Base-by-base conservation (phyloP, 1,139 yeast genomes). In the Zhuliangozyma blackwelliae region DNA sequence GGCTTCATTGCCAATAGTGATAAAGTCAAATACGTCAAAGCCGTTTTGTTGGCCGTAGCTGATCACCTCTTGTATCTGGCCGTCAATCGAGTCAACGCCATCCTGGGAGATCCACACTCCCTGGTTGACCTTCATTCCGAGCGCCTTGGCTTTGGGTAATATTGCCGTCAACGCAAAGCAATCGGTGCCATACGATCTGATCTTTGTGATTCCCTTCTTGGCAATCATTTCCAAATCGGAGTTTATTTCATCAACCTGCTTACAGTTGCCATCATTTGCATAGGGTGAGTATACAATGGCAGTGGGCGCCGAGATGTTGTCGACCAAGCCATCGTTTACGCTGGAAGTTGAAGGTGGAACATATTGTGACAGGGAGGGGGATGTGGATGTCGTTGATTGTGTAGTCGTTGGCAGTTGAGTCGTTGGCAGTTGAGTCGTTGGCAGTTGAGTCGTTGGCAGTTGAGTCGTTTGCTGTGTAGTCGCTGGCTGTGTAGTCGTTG, bases 1-100 rank as follows among this genome's bases (percentile, higher is more conserved):
- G 23, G 95, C 96, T 63, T 89, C 97, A 54, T 89, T 89, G 43
- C 96, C 97, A 42, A 89, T 71, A 20, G 95, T 83, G 49, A 89
- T 71, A 55, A 68, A 79, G 41, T 81, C 82, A 59, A 88, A 81
- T 9, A 82, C 64, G 41, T 67, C 79, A 92, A 94, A 89, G 13
- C 75, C 74, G 44, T 63, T 68, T 12, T 72, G 63, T 40, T 72
- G 58, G 20, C 74, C 73, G 54, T 75, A 72, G 35, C 64, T 63
- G 39, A 87, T 73, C 34, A 89, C 53, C 25, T 66, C 77, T 21
- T 57, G 42, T 28, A 87, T 79, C 36, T 77, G 71, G 37, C 50
- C 59, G 56, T 86, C 89, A 45, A 87, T 76, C 3, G 90, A 79
- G 49, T 78, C 77, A 28, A 72, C 79, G 46, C 95, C 96, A 11